phyloP scores from a whole-genome alignment of 2,329 filamentous ascomycete genomes.

The Aspergillus sp. region DNA sequence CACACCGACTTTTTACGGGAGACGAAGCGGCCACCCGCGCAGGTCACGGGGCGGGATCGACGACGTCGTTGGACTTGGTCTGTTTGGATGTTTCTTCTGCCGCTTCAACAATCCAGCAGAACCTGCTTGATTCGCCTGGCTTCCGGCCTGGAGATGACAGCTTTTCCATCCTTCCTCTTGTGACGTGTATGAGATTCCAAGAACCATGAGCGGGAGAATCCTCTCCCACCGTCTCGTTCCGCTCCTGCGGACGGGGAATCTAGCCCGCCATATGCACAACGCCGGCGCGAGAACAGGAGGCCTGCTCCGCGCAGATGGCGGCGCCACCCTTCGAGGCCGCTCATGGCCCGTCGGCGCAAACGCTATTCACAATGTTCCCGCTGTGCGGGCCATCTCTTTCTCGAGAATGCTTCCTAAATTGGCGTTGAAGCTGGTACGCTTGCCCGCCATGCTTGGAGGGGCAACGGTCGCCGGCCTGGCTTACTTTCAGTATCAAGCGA shows the following conservation, averaged over 20 bases:
- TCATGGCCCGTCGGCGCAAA: slow-evolving; percentile 76
- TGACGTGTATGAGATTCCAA: slow-evolving; percentile 36
- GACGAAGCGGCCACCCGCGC: slow-evolving; percentile 29
- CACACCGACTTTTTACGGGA: slow-evolving; percentile 22
- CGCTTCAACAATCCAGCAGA: not conserved
- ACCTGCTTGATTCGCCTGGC: slow-evolving; percentile 7
- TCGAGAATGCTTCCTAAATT: slow-evolving; percentile 74
- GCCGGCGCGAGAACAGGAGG: slow-evolving; percentile 62
- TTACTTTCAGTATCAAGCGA: slow-evolving; percentile 94
- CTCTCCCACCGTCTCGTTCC: slow-evolving; percentile 70
- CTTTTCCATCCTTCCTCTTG: slow-evolving; percentile 7
- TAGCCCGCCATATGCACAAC: slow-evolving; percentile 63
- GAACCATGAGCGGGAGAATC: slow-evolving; percentile 69
- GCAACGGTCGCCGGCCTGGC: slow-evolving; percentile 81
- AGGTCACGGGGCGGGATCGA: slow-evolving; percentile 27
- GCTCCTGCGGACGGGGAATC: slow-evolving; percentile 59
- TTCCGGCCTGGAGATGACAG: slow-evolving; percentile 19
- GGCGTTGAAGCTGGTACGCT: slow-evolving; percentile 80
- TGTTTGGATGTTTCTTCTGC: not conserved
- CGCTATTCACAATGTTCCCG: slow-evolving; percentile 75
- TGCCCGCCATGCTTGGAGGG: slow-evolving; percentile 89
- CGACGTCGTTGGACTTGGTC: slow-evolving; percentile 1
- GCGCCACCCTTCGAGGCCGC: slow-evolving; percentile 60
- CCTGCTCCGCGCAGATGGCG: slow-evolving; percentile 64
- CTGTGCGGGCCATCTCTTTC: slow-evolving; percentile 64